Percentiles rank a stretch among this genome's conserved stretches.
Conservation (phyloP, 2,329 filamentous ascomycete genomes). For the Pseudogymnoascus sp. region DNA sequence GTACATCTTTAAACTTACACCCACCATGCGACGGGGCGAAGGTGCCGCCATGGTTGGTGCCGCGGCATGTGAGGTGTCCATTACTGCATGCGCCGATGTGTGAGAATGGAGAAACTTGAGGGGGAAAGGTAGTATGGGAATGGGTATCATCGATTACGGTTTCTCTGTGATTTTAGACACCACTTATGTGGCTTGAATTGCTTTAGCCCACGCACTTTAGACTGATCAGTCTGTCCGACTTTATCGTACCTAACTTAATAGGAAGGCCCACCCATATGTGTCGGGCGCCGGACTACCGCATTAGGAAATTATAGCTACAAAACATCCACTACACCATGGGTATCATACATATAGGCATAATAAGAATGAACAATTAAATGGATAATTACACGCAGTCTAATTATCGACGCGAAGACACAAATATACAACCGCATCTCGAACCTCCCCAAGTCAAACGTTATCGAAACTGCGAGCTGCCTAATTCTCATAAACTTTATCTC, state of each 20-base stretch:
- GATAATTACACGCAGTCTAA: background rate
- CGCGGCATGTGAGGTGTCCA: background rate
- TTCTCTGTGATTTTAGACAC: background rate
- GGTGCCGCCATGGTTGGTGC: conserved; percentile 21
- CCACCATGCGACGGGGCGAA: conserved; percentile 53
- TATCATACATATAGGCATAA: background rate
- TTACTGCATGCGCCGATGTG: background rate
- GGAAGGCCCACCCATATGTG: background rate
- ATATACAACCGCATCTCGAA: background rate
- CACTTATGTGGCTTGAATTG: background rate
- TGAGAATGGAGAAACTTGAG: background rate
- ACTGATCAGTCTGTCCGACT: background rate
- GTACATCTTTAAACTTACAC: conserved; percentile 74
- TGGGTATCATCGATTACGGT: background rate
- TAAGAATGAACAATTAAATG: background rate
- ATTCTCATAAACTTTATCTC: background rate
- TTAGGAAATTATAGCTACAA: background rate
- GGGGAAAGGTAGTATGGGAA: background rate
- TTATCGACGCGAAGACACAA: background rate
- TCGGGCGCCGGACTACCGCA: background rate
- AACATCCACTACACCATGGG: background rate
- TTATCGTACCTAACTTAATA: background rate
- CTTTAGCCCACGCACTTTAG: background rate
- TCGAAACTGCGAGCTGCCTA: background rate
- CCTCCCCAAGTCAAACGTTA: background rate